Evolutionary conservation across 306 rosid genomes (phyloP), one percentile per base, ranked within the genome.

Genomic region (Styphnolobium japonicum): DNA sequence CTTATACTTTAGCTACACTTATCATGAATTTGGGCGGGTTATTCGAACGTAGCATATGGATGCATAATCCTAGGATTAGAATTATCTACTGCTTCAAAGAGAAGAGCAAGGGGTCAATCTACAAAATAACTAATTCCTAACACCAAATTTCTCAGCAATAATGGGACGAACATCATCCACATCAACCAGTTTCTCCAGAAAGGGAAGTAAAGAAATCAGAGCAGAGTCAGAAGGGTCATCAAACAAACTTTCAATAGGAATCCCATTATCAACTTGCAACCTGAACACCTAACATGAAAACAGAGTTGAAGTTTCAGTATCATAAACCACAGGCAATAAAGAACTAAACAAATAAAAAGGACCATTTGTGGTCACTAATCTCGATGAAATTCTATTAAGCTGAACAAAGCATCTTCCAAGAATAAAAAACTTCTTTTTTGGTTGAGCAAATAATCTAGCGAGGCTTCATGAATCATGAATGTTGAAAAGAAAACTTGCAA

Each of bases 221-320:
- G 92, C 93, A 77, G 73, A 27, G 77, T 93, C 94, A 18, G 82
- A 79, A n/a, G 86, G 93, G 82, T 93, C 98, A 48, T 91, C 88
- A 84, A 77, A 89, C 98, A 97, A 93, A 88, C 98, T 93, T 84
- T 84, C 83, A 37, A 93, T 93, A 39, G 98, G 98, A 81, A 93
- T 93, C 78, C 94, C 98, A 58, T 93, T 93, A 66, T 93, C 85
- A 80, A 86, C 97, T 84, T 93, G 98, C 86, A 93, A 85, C 22
- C 86, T 82, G 81, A 89, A 94, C 16, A 94, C 98, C 98, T 94
- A 80, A 46, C 58, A 48, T 73, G 68, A 61, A 67, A 66, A 67
- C 37, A 65, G 23, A 57, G 64, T 40, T 15, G 40, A 18, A 43
- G 65, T 85, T 84, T 80, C 67, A 82, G 45, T 48, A 61, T 40